These are phyloP conservation scores for Cytospora piceae DNA, from an alignment of 2,329 filamentous ascomycete species.

Conservation along the genomic window DNA sequence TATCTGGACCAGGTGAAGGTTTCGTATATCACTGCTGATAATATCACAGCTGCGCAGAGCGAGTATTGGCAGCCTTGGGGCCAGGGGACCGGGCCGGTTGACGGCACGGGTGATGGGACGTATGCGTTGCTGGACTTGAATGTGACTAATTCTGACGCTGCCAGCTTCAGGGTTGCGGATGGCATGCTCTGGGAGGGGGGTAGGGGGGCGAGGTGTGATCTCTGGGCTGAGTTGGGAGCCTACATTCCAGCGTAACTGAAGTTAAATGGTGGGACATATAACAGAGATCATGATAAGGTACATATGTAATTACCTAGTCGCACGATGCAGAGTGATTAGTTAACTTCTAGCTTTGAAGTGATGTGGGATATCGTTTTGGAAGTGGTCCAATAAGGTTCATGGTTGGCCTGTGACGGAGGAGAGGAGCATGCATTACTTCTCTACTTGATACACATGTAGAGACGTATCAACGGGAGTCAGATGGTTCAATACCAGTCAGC, in stretches of 20 bases:
- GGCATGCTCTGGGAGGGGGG: slow-evolving; percentile 50
- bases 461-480: no score
- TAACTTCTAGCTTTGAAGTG: no score
- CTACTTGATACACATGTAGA: no score
- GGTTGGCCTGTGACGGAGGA: no score
- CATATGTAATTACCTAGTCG: neutral
- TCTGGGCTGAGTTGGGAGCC: slow-evolving; percentile 39
- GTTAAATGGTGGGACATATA: no score
- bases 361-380: no score
- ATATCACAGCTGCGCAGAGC: slow-evolving; percentile 12
- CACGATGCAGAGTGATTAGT: no score
- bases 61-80: slow-evolving; percentile 27
- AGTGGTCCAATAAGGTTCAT: no score
- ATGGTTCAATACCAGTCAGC: no score
- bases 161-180: slow-evolving; percentile 44
- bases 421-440: no score
- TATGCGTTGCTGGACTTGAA: neutral
- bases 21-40: slow-evolving; percentile 6
- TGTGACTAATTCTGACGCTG: slow-evolving; percentile 26
- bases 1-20: neutral
- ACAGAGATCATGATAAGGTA: neutral
- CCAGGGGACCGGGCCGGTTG: slow-evolving; percentile 27
- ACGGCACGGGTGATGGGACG: slow-evolving; percentile 38
- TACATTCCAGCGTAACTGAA: slow-evolving; percentile 3
- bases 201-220: slow-evolving; percentile 45